A percentile compares a stretch with the other conserved stretches of the same genome.
Conservation (phyloP, 1,284 basidiomycete species). For the Ceratobasidium sp. region DNA sequence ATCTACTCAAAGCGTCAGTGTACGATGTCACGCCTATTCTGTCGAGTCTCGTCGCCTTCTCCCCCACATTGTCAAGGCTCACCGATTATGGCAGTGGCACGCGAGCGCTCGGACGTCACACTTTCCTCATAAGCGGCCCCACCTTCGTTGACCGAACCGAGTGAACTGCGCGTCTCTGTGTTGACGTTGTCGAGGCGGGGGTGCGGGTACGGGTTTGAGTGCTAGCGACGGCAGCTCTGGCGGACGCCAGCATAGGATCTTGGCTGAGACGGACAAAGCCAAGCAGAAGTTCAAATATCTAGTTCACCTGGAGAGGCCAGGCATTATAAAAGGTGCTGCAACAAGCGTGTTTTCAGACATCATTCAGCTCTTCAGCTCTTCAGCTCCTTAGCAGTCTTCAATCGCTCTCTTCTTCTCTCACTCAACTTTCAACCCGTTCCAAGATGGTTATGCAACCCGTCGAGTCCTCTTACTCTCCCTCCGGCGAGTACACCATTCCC, state of each 20-base stretch:
- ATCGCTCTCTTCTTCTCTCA: neutral
- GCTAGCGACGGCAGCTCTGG: conserved; percentile 3
- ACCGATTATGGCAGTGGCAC: neutral
- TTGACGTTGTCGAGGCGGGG: neutral
- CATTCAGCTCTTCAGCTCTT: conserved; percentile 26
- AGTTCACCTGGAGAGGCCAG: no score
- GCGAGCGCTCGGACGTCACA: neutral
- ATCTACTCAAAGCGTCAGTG: neutral
- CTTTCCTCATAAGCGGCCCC: neutral
- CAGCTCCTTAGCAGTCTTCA: conserved; percentile 8
- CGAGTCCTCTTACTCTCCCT: neutral
- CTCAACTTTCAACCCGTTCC: neutral
- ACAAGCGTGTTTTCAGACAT: neutral
- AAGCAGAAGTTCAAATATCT: no score
- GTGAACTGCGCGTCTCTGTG: neutral
- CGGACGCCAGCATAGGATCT: neutral
- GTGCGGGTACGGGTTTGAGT: no score
- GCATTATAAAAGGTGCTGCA: neutral
- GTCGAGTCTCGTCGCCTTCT: neutral
- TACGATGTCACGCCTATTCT: no score
- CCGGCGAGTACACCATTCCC: conserved; percentile 13
- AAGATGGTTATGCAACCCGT: conserved; percentile 26
- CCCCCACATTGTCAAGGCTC: conserved; percentile 5
- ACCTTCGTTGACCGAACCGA: neutral
- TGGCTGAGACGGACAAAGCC: neutral